Evolutionary conservation across 441 rosid genomes (phyloP).

Genomic region (Erysimum pusillum): DNA sequence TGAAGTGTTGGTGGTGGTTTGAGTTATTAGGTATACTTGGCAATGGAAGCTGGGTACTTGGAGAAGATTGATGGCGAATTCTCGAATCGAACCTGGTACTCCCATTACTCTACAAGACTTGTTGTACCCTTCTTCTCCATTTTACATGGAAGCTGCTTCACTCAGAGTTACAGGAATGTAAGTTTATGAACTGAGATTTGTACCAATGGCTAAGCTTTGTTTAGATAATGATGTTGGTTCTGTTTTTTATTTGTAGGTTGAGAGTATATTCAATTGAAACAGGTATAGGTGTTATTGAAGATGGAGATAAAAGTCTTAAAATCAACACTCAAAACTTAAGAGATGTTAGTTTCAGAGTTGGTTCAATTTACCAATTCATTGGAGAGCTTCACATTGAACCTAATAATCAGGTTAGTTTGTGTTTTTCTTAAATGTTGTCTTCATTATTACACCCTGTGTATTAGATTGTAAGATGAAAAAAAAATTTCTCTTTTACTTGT

Average conservation of each 20-base stretch:
- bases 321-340: slow-evolving; percentile 74
- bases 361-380: slow-evolving; percentile 82
- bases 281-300: slow-evolving; percentile 64
- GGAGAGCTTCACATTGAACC: slow-evolving; percentile 77
- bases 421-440: no score
- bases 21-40: slow-evolving; percentile 80
- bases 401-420: slow-evolving; percentile 53
- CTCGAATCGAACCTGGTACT: no score
- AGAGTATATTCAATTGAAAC: slow-evolving; percentile 66
- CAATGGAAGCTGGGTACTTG: slow-evolving; percentile 95
- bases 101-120: slow-evolving; percentile 61
- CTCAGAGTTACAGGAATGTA: slow-evolving; percentile 79
- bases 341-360: slow-evolving; percentile 71
- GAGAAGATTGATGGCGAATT: slow-evolving; percentile 98
- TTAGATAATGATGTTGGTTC: background rate
- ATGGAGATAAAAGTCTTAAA: slow-evolving; percentile 60
- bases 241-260: slow-evolving; percentile 57
- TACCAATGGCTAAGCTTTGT: background rate
- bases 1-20: background rate
- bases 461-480: no score
- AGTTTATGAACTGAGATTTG: slow-evolving; percentile 36
- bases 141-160: slow-evolving; percentile 66
- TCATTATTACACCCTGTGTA: no score
- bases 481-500: no score
- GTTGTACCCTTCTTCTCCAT: slow-evolving; percentile 62